These are phyloP conservation scores for Trifolium repens DNA, from an alignment of 306 rosid species.

Conservation along the genomic window DNA sequence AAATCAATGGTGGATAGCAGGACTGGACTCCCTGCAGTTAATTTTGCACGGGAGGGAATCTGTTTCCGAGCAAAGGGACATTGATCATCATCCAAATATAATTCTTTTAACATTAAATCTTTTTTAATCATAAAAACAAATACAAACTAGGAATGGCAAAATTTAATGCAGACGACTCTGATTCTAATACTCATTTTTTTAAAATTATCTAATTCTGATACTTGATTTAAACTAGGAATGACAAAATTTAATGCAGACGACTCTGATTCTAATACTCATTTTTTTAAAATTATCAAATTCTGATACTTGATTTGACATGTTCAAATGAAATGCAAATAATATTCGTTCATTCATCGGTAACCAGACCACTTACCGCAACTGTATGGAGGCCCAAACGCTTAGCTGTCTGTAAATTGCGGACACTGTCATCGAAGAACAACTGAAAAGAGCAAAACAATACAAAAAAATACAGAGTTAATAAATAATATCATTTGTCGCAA, in stretches of 20 bases:
- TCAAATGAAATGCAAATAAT: not conserved
- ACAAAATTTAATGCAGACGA: not conserved
- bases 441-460: slow-evolving; percentile 34
- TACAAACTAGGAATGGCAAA: not conserved
- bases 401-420: slow-evolving; percentile 66
- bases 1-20: too few relatives aligned
- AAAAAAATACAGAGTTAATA: not conserved
- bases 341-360: not conserved
- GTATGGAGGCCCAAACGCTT: slow-evolving; percentile 73
- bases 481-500: not conserved
- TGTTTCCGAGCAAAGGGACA: not conserved
- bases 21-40: too few relatives aligned
- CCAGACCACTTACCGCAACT: slow-evolving; percentile 57
- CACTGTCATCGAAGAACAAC: slow-evolving; percentile 87
- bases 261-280: not conserved
- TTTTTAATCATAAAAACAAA: not conserved
- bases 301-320: not conserved
- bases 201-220: not conserved
- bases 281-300: not conserved
- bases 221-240: not conserved
- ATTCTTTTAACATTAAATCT: not conserved
- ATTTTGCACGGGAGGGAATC: too few relatives aligned
- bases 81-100: not conserved
- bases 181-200: not conserved
- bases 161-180: not conserved